Evolutionary conservation across 495 filamentous ascomycete genomes (phyloP).

Genomic region (Penicillium salamii): DNA sequence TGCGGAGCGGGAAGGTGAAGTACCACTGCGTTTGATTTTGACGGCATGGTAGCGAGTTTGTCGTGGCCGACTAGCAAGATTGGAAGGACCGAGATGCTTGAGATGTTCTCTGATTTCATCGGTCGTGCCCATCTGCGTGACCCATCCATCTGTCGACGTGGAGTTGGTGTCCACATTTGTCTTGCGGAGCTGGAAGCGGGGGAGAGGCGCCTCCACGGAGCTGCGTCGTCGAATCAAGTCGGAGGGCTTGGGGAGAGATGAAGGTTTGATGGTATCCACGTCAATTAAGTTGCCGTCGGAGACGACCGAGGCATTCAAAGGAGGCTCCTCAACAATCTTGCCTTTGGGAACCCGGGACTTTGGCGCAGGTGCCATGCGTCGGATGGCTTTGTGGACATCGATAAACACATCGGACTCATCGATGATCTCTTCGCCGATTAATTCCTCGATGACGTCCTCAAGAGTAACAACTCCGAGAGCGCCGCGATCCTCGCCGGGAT

Average conservation of each 20-base stretch:
- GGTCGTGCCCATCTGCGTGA: constrained; percentile 39
- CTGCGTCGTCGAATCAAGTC: constrained; percentile 29
- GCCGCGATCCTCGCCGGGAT: constrained; percentile 82
- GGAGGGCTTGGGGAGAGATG: constrained; percentile 8
- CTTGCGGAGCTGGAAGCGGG: constrained; percentile 42
- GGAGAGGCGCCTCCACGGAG: constrained; percentile 53
- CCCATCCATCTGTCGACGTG: constrained; percentile 25
- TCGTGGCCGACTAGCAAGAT: constrained; percentile 79
- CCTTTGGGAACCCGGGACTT: constrained; percentile 59
- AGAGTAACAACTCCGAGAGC: constrained; percentile 91
- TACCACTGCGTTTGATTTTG: constrained; percentile 77
- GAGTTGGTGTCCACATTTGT: constrained; percentile 26
- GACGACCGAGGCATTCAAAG: constrained; percentile 24
- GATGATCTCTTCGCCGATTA: constrained; percentile 92
- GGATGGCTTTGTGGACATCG: constrained; percentile 94
- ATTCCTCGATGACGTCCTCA: constrained; percentile 96
- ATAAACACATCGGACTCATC: constrained; percentile 95
- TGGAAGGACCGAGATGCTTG: constrained; percentile 89
- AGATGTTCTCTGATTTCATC: constrained; percentile 78
- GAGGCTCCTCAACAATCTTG: constrained; percentile 50
- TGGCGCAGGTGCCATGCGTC: constrained; percentile 69
- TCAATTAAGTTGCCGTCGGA: constrained; percentile 38
- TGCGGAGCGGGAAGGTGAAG: constrained; percentile 38
- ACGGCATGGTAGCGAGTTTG: constrained; percentile 82
- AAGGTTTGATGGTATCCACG: constrained; percentile 20